These are phyloP conservation scores for Saccharomycopsis hybrid DNA, from an alignment of 1,139 yeast genomes.

Conservation along the genomic window DNA sequence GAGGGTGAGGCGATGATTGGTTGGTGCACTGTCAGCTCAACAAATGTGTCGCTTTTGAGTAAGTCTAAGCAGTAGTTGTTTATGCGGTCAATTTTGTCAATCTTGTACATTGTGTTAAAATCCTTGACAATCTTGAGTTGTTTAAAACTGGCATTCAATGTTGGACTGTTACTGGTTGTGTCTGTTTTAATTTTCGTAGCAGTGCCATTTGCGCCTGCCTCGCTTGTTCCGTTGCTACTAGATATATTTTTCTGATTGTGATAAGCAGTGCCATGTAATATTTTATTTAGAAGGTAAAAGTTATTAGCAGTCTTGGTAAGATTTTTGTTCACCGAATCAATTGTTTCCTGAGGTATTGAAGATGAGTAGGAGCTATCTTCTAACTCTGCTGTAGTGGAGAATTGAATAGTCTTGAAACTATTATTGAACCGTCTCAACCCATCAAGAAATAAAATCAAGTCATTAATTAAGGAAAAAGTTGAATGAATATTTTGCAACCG, in stretches of 20 bases:
- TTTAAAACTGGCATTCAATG: conserved; percentile 15
- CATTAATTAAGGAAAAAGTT: conserved; percentile 15
- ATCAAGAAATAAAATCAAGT: conserved; percentile 16
- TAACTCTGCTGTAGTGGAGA: not conserved
- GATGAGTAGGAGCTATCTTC: no score
- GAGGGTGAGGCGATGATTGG: not conserved
- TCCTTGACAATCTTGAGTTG: conserved; percentile 22
- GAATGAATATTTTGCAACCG: conserved; percentile 18
- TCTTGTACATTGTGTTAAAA: conserved; percentile 23
- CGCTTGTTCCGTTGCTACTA: no score
- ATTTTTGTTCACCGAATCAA: not conserved
- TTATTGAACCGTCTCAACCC: conserved; percentile 11
- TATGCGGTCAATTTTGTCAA: conserved; percentile 20
- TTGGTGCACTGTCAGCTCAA: not conserved
- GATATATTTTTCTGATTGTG: not conserved
- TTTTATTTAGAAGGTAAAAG: conserved; percentile 5
- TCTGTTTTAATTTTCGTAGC: conserved; percentile 26
- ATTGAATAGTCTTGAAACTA: conserved; percentile 6
- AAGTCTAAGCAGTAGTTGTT: conserved; percentile 22
- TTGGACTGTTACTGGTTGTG: no score
- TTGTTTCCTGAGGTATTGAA: not conserved
- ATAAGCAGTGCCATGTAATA: conserved; percentile 1
- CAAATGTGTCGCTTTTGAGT: conserved; percentile 10
- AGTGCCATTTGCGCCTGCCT: not conserved
- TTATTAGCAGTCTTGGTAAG: conserved; percentile 1